Evolutionary conservation across 2,329 filamentous ascomycete species (phyloP).

Genomic region (Aspergillus tamarii): DNA sequence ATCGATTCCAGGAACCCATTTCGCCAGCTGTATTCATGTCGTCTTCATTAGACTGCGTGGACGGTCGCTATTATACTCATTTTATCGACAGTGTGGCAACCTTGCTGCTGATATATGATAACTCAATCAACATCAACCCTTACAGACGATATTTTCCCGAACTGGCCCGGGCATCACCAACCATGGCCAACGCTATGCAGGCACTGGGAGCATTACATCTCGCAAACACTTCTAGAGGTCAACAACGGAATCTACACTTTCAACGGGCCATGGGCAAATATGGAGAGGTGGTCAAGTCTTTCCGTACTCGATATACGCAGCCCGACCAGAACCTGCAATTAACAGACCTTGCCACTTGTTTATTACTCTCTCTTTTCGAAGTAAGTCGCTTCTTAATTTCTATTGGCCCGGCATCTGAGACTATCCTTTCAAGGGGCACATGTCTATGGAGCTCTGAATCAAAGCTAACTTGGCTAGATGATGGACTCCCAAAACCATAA

Average conservation of each 20-base stretch:
- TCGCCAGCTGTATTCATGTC: slow-evolving; percentile 23
- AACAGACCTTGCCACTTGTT: slow-evolving; percentile 39
- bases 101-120: slow-evolving; percentile 41
- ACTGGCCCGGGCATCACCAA: slow-evolving; percentile 36
- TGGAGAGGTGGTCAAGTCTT: slow-evolving; percentile 40
- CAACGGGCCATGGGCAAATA: slow-evolving; percentile 45
- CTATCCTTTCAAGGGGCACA: background rate
- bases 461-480: slow-evolving; percentile 30
- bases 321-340: slow-evolving; percentile 29
- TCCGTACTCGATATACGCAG: slow-evolving; percentile 31
- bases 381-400: slow-evolving; percentile 20
- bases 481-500: slow-evolving; percentile 43
- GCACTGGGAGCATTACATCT: slow-evolving; percentile 45
- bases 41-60: slow-evolving; percentile 26
- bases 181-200: slow-evolving; percentile 43
- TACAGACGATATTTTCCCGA: slow-evolving; percentile 39
- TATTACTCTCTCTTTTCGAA: slow-evolving; percentile 40
- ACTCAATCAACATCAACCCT: slow-evolving; percentile 40
- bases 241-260: slow-evolving; percentile 38
- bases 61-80: slow-evolving; percentile 40
- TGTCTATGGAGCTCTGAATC: background rate
- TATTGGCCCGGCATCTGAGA: background rate
- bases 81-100: slow-evolving; percentile 40
- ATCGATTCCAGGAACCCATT: slow-evolving; percentile 32
- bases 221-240: slow-evolving; percentile 40